Percentiles rank a stretch among this genome's conserved stretches.
These are phyloP conservation scores for Penicillium canariense DNA, from an alignment of 495 filamentous ascomycete species.

Conservation along the genomic window DNA sequence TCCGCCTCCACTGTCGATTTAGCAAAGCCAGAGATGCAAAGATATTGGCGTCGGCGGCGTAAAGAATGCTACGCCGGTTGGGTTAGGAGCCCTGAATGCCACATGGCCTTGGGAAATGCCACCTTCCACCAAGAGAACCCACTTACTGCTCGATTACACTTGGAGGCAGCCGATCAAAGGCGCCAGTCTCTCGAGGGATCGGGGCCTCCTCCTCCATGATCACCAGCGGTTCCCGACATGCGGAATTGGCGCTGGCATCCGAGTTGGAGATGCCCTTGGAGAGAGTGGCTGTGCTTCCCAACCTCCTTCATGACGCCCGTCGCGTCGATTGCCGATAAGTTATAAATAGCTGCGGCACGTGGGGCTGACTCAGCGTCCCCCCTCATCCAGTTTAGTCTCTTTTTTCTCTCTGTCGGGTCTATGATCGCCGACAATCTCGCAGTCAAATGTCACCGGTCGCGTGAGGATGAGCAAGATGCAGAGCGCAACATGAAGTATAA, in stretches of 20 bases:
- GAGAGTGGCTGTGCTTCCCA: slow-evolving; percentile 25
- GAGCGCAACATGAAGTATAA: slow-evolving; percentile 12
- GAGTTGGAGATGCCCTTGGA: slow-evolving; percentile 16
- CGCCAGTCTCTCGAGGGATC: slow-evolving; percentile 6
- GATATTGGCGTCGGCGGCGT: slow-evolving; percentile 68
- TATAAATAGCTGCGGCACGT: slow-evolving; percentile 18
- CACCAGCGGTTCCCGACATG: slow-evolving; percentile 23
- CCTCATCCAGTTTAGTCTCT: slow-evolving; percentile 14
- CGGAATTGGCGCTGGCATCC: slow-evolving; percentile 13
- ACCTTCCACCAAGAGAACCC: not conserved
- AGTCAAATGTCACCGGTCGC: not conserved
- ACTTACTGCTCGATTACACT: slow-evolving; percentile 33
- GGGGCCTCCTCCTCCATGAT: slow-evolving; percentile 32
- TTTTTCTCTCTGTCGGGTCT: not conserved
- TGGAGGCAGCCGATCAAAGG: slow-evolving; percentile 25
- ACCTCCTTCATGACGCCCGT: slow-evolving; percentile 15
- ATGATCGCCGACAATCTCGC: not conserved
- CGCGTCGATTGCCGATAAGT: slow-evolving; percentile 17
- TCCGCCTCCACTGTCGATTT: slow-evolving; percentile 71
- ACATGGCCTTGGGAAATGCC: slow-evolving; percentile 9
- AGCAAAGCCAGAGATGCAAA: slow-evolving; percentile 83
- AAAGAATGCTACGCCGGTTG: slow-evolving; percentile 62
- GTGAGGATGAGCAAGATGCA: not conserved
- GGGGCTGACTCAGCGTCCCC: slow-evolving; percentile 18
- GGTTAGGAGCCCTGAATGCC: slow-evolving; percentile 17